Base-by-base conservation (phyloP, 352 stramenopile species). In the Aphanomyces cochlioides region DNA sequence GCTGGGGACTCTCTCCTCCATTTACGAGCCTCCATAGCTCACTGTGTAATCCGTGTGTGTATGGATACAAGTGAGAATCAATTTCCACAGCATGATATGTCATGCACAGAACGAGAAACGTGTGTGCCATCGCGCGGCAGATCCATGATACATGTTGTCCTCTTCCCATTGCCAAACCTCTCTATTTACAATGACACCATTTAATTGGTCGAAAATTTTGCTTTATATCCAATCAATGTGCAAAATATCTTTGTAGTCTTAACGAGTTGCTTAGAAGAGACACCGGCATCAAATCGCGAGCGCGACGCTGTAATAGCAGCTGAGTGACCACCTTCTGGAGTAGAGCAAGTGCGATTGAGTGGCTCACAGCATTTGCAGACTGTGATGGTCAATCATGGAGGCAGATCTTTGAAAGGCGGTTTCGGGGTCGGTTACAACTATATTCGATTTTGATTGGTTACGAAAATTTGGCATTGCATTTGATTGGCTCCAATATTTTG, bases 51-150 rank as follows among this genome's bases (percentile, higher is more conserved):
- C 39, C 39, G 10, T 41, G 28, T 64, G 60, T 59, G 34, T 67
- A 67, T 7, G 28, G 12, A 13, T 59, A 41, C 13, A 67, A 36
- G 34, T 67, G 60, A 36, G 1, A 47, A 41, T 67, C 60, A 8
- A 67, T 41, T 8, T 67, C 17, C 15, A 10, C n/a, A 12, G 60
- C 60, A 67, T 67, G 60, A 7, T 47, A 37, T 15, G 60, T 67
- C 13, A 67, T 15, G 41, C 41, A 7, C 13, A 67, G 19, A 13
- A 67, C 47, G 17, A 67, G 47, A 10, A 57, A 28, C 60, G 47
- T 37, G 56, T 67, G 60, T 1, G 43, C 56, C 8, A 10, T n/a
- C 13, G 13, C n/a, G 34, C 56, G 56, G 7, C 39, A 63, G 56
- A 63, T 63, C 56, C 56, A 63, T 53, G 45, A 53, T 19, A 53